phyloP scores from a whole-genome alignment of 2,329 filamentous ascomycete genomes.

The Trichophyton simii region DNA sequence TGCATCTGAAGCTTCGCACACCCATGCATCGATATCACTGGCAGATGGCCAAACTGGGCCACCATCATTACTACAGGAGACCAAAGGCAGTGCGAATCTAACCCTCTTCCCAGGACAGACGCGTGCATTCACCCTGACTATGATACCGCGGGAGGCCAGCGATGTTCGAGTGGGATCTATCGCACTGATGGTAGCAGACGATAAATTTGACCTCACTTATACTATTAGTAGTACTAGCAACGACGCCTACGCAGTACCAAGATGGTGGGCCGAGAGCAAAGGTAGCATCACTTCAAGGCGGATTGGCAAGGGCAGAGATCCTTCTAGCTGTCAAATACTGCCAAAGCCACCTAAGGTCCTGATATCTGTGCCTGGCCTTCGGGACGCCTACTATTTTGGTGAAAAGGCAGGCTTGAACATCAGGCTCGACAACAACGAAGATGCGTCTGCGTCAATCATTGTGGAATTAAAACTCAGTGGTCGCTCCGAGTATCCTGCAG shows the following conservation, averaged over 20 bases:
- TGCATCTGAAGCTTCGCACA: constrained; percentile 14
- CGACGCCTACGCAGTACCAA: constrained; percentile 21
- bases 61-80: constrained; percentile 15
- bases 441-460: constrained; percentile 59
- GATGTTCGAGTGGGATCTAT: constrained; percentile 55
- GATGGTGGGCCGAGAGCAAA: constrained; percentile 33
- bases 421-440: constrained; percentile 68
- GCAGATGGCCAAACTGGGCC: background rate
- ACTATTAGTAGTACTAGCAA: constrained; percentile 47
- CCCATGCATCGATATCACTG: constrained; percentile 24
- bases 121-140: constrained; percentile 57
- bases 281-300: constrained; percentile 26
- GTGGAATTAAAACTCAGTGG: constrained; percentile 58
- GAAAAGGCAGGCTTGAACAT: constrained; percentile 60
- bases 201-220: constrained; percentile 56
- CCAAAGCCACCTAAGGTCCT: constrained; percentile 89
- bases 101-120: constrained; percentile 54
- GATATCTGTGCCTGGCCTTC: constrained; percentile 50
- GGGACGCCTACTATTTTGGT: constrained; percentile 70
- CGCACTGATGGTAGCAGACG: constrained; percentile 49
- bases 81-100: constrained; percentile 50
- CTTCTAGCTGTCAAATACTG: constrained; percentile 54
- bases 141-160: constrained; percentile 71
- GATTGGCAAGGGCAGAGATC: constrained; percentile 36
- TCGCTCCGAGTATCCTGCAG: constrained; percentile 34